Conservation (phyloP, 1,284 basidiomycete species). For the Ceratobasidium sp. region DNA sequence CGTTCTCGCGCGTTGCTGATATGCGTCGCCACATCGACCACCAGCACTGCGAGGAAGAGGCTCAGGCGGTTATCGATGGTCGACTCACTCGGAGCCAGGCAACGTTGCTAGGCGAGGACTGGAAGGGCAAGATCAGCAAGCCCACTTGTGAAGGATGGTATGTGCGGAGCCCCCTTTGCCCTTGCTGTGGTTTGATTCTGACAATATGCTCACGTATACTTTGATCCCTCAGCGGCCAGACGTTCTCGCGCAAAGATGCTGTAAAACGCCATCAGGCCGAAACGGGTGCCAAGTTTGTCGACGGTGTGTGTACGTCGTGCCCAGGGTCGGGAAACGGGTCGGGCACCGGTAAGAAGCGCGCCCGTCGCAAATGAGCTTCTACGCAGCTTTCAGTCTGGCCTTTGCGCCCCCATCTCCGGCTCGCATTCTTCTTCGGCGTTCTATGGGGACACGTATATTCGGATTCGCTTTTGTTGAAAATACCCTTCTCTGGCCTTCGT, state of each 20-base stretch:
- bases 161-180: slow-evolving; percentile 7
- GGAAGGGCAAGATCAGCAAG: slow-evolving; percentile 36
- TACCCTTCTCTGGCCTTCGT: neutral
- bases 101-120: slow-evolving; percentile 19
- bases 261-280: slow-evolving; percentile 36
- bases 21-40: slow-evolving; percentile 39
- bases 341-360: slow-evolving; percentile 29
- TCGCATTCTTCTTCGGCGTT: neutral
- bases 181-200: too few relatives aligned
- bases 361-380: slow-evolving; percentile 25
- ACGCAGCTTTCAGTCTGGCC: neutral
- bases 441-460: neutral
- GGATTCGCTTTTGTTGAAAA: neutral
- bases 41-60: slow-evolving; percentile 35
- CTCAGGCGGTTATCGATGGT: slow-evolving; percentile 30
- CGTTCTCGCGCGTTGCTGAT: slow-evolving; percentile 32
- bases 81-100: neutral
- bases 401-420: neutral
- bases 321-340: slow-evolving; percentile 29
- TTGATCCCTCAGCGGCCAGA: slow-evolving; percentile 11
- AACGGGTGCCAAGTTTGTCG: slow-evolving; percentile 21
- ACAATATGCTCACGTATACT: neutral
- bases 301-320: slow-evolving; percentile 28
- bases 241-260: slow-evolving; percentile 32
- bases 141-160: slow-evolving; percentile 34